Base-by-base conservation (phyloP, 495 filamentous ascomycete species). In the Massariosphaeria phaeospora region DNA sequence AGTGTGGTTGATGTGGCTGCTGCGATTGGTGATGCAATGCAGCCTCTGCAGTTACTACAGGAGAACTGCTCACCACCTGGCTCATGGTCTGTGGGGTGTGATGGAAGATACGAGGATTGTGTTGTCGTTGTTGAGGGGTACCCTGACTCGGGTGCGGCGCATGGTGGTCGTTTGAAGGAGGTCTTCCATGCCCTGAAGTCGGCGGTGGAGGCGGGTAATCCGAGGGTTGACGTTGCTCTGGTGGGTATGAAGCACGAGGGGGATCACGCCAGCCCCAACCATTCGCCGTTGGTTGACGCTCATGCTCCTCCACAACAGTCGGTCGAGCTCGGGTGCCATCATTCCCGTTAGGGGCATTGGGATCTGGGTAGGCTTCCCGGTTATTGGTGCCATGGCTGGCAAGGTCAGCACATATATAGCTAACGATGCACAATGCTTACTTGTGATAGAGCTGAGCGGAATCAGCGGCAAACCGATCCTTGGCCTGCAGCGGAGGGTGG, bases 401-500 rank as follows among this genome's bases (percentile, higher is more conserved):
- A n/a, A n/a, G n/a, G n/a, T n/a, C 12, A 17, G 25, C 18, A 20
- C 2, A 15, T 30, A 2, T 18, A 41, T 52, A 42, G 48, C 20
- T 21, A 23, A 3, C 29, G 4, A 20, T 23, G 24, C 10, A 34
- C 17, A 25, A 43, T n/a, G n/a, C 55, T 44, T 40, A 63, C 55
- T 31, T 57, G 34, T 59, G 63, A 36, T 65, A 65, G 7, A 63
- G 49, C 27, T 53, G 42, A 8, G 44, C 25, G 0, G 45, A 39
- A 11, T 61, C 52, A 12, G 39, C 9, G 25, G 50, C 42, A 57
- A 84, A 80, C 62, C 84, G 73, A 57, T 89, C 87, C 71, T 93
- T 95, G 7, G 89, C 91, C 68, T 94, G 88, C 23, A 95, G 78
- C 36, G 83, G 89, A 57, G 94, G 76, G 33, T 88, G 85, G 3